phyloP scores from a whole-genome alignment of 768 basidiomycete species.

The Fomitopsis pulvina region DNA sequence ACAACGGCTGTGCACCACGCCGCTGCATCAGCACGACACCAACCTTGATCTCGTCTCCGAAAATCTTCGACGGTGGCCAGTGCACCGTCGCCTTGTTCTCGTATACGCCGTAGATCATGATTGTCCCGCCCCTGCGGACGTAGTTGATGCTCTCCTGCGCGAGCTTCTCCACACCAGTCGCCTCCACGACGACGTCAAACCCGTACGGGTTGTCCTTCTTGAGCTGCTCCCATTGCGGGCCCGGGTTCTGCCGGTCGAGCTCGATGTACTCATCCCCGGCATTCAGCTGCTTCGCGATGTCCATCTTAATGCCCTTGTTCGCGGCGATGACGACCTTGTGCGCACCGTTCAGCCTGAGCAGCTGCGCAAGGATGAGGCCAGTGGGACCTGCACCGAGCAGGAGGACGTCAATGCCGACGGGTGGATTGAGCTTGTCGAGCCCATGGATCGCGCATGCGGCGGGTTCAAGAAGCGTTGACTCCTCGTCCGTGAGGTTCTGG shows the following conservation, averaged over 20 bases:
- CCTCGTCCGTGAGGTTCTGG: constrained; percentile 80
- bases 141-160: constrained; percentile 87
- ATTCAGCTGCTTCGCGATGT: constrained; percentile 72
- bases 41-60: constrained; percentile 65
- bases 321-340: constrained; percentile 75
- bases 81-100: constrained; percentile 78
- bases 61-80: constrained; percentile 85
- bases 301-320: constrained; percentile 88
- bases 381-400: constrained; percentile 87
- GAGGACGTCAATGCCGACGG: constrained; percentile 80
- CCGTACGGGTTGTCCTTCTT: constrained; percentile 82
- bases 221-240: constrained; percentile 73
- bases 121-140: constrained; percentile 79
- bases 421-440: constrained; percentile 78
- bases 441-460: constrained; percentile 92
- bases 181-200: constrained; percentile 62
- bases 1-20: not conserved
- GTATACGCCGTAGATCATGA: constrained; percentile 91
- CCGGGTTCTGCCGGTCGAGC: constrained; percentile 70
- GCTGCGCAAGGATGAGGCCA: constrained; percentile 80
- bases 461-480: constrained; percentile 84
- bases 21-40: not conserved
- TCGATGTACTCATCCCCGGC: constrained; percentile 85
- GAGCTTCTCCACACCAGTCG: constrained; percentile 80
- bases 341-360: constrained; percentile 85